A percentile compares a stretch with the other conserved stretches of the same genome.
phyloP scores from a whole-genome alignment of 495 filamentous ascomycete genomes.

The Xylaria scruposa region DNA sequence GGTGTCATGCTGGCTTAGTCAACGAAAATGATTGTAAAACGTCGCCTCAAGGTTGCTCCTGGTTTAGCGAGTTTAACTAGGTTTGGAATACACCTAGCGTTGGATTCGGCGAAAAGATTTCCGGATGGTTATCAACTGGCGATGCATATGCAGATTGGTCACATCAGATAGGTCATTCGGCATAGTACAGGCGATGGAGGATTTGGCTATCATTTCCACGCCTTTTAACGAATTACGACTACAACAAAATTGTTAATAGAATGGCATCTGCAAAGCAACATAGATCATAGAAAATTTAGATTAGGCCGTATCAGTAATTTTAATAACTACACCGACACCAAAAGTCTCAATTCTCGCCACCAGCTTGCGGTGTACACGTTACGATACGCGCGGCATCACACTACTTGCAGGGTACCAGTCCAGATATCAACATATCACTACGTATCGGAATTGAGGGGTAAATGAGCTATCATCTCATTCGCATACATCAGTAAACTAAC shows the following conservation, averaged over 20 bases:
- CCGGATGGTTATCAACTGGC: background rate
- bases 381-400: background rate
- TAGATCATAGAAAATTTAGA: constrained; percentile 9
- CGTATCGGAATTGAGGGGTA: background rate
- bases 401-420: background rate
- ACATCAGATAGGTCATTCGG: background rate
- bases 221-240: constrained; percentile 14
- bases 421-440: background rate
- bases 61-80: background rate
- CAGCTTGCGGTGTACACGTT: background rate
- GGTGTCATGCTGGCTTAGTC: constrained; percentile 24
- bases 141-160: constrained; percentile 4
- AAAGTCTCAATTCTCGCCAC: background rate
- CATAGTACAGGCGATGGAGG: background rate
- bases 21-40: background rate
- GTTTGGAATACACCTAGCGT: background rate
- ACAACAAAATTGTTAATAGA: background rate
- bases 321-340: background rate
- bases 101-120: background rate
- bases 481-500: background rate
- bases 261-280: background rate
- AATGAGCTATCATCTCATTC: background rate
- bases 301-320: background rate
- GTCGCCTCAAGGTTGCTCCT: background rate
- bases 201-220: constrained; percentile 6